Percentiles rank a stretch among this genome's conserved stretches.
These are phyloP conservation scores for Eucalyptus sp. DNA, from an alignment of 345 rosid genomes.

Conservation along the genomic window DNA sequence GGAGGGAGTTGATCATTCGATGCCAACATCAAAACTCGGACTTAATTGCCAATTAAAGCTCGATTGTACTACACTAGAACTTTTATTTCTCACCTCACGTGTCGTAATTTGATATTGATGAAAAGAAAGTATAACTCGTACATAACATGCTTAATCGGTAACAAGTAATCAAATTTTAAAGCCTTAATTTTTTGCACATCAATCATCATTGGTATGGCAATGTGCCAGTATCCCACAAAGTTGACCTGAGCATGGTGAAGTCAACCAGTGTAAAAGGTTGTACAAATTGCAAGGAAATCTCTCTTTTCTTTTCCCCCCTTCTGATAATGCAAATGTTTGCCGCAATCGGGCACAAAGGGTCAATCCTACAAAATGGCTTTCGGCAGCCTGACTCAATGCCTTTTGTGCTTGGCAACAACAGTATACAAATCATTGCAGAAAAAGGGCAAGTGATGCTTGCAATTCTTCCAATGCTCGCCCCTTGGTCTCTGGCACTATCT, in stretches of 20 bases:
- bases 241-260: neutral
- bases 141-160: neutral
- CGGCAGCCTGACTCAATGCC: neutral
- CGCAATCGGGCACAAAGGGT: fast-evolving
- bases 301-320: neutral
- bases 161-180: neutral
- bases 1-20: too few relatives aligned
- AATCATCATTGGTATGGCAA: neutral
- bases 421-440: neutral
- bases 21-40: fast-evolving
- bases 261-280: neutral
- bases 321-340: fast-evolving
- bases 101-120: neutral
- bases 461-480: conserved; percentile 43
- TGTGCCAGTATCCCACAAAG: neutral
- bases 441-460: conserved; percentile 21
- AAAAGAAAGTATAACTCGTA: neutral
- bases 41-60: neutral
- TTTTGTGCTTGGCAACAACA: neutral
- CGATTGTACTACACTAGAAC: neutral
- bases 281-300: neutral
- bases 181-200: neutral
- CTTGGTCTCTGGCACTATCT: conserved; percentile 54
- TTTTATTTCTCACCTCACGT: neutral
- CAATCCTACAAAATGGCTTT: too few relatives aligned